These are phyloP conservation scores for Musa acuminata DNA, from an alignment of 176 grass and related monocot species.

Conservation along the genomic window DNA sequence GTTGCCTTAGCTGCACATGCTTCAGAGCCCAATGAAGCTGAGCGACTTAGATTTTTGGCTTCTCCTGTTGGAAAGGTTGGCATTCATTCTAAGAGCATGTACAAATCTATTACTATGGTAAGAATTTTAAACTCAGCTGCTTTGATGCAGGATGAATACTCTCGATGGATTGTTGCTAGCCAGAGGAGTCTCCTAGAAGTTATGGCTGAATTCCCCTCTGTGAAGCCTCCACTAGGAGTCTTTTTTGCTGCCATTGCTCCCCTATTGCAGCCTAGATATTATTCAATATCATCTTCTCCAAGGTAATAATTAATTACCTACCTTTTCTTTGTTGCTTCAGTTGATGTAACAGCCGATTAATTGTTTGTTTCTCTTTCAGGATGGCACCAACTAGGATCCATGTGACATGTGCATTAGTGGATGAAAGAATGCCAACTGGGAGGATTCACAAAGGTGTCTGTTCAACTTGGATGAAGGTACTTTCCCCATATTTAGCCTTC, in stretches of 20 bases:
- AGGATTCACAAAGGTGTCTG: conserved; percentile 84
- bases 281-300: conserved; percentile 88
- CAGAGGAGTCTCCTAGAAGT: conserved; percentile 89
- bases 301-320: conserved; percentile 37
- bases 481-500: background rate
- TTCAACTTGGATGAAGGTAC: conserved; percentile 96
- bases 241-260: conserved; percentile 82
- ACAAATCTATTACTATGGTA: background rate
- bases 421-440: conserved; percentile 60
- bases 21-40: conserved; percentile 59
- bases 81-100: conserved; percentile 2
- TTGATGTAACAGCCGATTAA: background rate
- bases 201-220: conserved; percentile 82
- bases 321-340: conserved; percentile 1
- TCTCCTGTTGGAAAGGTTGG: conserved; percentile 85
- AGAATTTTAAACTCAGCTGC: background rate
- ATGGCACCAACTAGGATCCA: conserved; percentile 72
- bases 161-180: conserved; percentile 73
- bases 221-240: conserved; percentile 75
- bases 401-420: conserved; percentile 73
- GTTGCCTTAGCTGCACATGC: conserved; percentile 66
- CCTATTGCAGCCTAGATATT: conserved; percentile 84
- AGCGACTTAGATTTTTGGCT: conserved; percentile 60
- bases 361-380: conserved; percentile 37
- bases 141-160: conserved; percentile 74